phyloP scores from a whole-genome alignment of 2,329 filamentous ascomycete genomes.

The Ophiostoma pallidulum region DNA sequence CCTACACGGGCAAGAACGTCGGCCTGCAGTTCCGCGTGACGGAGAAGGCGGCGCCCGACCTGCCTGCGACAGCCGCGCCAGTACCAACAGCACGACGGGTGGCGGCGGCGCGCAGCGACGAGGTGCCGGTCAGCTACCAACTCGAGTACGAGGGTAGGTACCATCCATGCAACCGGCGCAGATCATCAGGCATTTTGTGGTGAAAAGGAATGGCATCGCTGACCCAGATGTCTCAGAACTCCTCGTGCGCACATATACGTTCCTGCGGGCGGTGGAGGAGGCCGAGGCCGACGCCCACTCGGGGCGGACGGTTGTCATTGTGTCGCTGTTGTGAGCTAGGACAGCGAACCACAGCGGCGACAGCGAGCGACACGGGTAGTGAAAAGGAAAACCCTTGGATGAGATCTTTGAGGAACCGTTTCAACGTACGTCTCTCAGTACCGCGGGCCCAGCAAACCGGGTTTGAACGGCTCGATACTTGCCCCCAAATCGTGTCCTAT shows the following conservation, averaged over 20 bases:
- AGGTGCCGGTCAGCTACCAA: conserved; percentile 58
- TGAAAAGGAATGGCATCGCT: too few relatives aligned
- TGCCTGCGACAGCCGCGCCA: conserved; percentile 39
- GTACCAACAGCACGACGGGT: conserved; percentile 41
- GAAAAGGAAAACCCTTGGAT: too few relatives aligned
- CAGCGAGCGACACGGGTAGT: too few relatives aligned
- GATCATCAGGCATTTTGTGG: too few relatives aligned
- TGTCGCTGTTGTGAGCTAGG: too few relatives aligned
- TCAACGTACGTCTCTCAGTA: too few relatives aligned
- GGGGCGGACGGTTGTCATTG: conserved; percentile 58
- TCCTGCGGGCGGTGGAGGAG: conserved; percentile 57
- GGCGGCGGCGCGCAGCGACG: conserved; percentile 48
- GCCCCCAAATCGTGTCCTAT: too few relatives aligned
- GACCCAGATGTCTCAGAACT: conserved; percentile 50
- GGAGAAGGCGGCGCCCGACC: conserved; percentile 32
- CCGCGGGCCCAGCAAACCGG: too few relatives aligned
- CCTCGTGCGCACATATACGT: conserved; percentile 51
- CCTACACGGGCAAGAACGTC: conserved; percentile 51
- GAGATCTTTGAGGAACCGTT: too few relatives aligned
- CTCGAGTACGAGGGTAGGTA: conserved; percentile 58
- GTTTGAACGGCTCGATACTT: too few relatives aligned
- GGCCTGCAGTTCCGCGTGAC: conserved; percentile 60
- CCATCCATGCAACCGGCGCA: too few relatives aligned
- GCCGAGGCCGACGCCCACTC: conserved; percentile 50
- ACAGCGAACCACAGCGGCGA: too few relatives aligned